Evolutionary conservation across 257 asterid species (phyloP).

Genomic region (Misopates orontium): DNA sequence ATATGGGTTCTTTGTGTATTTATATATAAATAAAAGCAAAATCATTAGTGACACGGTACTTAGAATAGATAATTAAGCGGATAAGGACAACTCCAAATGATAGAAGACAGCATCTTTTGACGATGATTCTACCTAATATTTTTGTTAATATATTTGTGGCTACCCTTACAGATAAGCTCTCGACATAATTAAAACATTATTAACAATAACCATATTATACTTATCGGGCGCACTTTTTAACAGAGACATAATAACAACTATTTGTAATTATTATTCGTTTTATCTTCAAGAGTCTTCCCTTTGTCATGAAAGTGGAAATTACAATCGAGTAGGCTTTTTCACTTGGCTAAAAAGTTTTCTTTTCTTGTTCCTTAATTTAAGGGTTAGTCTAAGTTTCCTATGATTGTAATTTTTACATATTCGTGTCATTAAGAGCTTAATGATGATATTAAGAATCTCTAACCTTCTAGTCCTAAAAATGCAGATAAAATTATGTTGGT

Average conservation of each 20-base stretch:
- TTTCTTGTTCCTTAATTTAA: not conserved
- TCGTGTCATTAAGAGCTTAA: not conserved
- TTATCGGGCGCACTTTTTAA: not conserved
- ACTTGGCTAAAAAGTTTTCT: not conserved
- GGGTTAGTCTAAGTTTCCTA: not conserved
- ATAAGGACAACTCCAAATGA: constrained; percentile 21
- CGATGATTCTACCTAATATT: constrained; percentile 22
- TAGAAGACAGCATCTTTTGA: constrained; percentile 27
- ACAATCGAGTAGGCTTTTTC: not conserved
- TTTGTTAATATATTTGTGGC: constrained; percentile 1
- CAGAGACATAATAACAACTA: not conserved
- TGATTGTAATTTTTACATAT: not conserved
- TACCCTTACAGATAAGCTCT: constrained; percentile 22
- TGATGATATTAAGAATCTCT: not conserved
- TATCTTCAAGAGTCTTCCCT: not conserved
- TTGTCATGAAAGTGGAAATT: not conserved
- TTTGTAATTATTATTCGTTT: not conserved
- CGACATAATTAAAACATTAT: not conserved
- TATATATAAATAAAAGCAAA: constrained; percentile 15
- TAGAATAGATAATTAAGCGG: constrained; percentile 6
- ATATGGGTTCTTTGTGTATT: constrained; percentile 22
- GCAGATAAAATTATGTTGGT: no score
- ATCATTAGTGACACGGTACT: constrained; percentile 17
- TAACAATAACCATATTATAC: not conserved
- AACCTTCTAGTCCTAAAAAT: no score